Evolutionary conservation across 2,329 filamentous ascomycete genomes (phyloP), one percentile per base, ranked within the genome.

Genomic region (Clarireedia hainanense): DNA sequence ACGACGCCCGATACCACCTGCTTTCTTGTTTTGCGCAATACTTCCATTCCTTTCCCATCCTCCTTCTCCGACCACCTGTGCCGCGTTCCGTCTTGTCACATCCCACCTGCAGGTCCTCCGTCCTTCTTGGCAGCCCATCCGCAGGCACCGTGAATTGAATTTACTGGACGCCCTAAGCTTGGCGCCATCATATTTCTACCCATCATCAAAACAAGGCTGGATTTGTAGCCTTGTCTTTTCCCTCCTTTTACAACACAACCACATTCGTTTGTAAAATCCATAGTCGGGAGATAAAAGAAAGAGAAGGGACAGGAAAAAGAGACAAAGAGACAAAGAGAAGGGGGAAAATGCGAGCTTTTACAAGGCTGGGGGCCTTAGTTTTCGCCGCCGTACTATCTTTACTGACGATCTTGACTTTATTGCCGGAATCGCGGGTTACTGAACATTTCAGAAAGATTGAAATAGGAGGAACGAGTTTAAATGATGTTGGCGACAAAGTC

Each of bases 371-470:
- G 6, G 59, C 57, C 7, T 58, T 60, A 6, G 55, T 64, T 2
- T 52, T 64, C 14, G 50, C 66, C 36, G 55, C 59, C 6, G 23
- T 62, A 1, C 30, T 68, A 3, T 67, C 65, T 23, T 49, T 65
- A 10, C 23, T 60, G 5, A 58, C 60, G 0, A 58, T 66, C 20
- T 46, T 58, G 14, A 17, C 64, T 6, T 39, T 68, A 3, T 43
- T 67, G 5, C 60, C 59, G 7, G 55, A 53, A 12, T 49, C 57
- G 12, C 50, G 39, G 14, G 59, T 63, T 6, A 57, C 56, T 5
- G 58, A 58, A 26, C 58, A 58, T 20, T 34, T 67, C 30, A 60
- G 63, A 45, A 63, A 62, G 37, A 62, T 66, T 24, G 49, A 49
- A 2, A 40, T 65, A 2, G 59, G 57, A 5, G 56, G 54, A 1